Conservation (phyloP, 768 basidiomycete genomes). For the Galerina sulciceps region DNA sequence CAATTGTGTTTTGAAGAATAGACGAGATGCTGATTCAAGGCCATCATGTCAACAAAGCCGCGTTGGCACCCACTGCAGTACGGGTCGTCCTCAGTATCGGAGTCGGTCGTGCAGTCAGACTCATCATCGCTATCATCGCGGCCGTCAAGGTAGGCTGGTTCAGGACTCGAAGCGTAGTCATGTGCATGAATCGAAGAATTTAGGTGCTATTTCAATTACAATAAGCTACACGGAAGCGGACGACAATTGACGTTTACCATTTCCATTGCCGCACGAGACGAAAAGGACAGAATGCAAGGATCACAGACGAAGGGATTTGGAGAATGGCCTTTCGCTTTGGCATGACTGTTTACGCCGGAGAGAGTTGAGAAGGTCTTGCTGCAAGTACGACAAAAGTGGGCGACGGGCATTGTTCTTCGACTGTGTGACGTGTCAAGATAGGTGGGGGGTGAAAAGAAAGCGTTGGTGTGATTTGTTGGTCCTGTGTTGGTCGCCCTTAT, state of each 20-base stretch:
- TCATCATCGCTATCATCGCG: background rate
- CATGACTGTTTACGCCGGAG: constrained; percentile 2
- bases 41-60: constrained; percentile 1
- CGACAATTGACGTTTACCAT: background rate
- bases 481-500: no score
- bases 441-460: background rate
- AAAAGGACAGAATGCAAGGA: constrained; percentile 7
- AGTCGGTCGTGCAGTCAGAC: background rate
- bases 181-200: constrained; percentile 9
- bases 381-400: constrained; percentile 11
- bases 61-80: constrained; percentile 14
- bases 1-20: constrained; percentile 29
- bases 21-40: constrained; percentile 13
- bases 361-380: constrained; percentile 6
- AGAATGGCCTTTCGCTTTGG: constrained; percentile 6
- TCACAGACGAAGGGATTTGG: constrained; percentile 8
- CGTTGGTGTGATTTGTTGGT: no score
- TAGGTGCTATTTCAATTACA: constrained; percentile 1
- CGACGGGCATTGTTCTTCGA: constrained; percentile 3
- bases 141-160: background rate
- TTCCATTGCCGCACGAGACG: background rate
- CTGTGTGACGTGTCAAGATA: background rate
- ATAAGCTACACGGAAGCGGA: background rate
- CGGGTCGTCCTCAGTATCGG: constrained; percentile 1
- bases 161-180: background rate